These are phyloP conservation scores for Platismatia glauca DNA, from an alignment of 495 filamentous ascomycete species.

Conservation along the genomic window DNA sequence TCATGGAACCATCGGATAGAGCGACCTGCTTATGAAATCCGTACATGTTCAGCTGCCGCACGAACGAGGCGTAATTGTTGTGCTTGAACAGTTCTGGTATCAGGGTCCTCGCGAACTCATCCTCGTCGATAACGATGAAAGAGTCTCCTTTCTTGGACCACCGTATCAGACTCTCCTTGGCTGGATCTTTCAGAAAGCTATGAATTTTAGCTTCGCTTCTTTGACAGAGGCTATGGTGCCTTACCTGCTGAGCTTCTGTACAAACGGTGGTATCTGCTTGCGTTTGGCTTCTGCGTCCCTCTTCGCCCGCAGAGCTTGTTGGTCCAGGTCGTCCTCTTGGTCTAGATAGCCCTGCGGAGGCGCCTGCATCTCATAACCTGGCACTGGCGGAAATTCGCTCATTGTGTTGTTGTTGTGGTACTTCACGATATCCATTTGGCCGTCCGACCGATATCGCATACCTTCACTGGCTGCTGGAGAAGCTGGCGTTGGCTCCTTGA, in stretches of 20 bases:
- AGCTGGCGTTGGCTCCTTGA: conserved; percentile 22
- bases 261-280: conserved; percentile 94
- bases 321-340: conserved; percentile 66
- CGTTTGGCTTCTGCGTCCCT: conserved; percentile 74
- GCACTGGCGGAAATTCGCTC: not conserved
- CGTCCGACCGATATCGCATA: conserved; percentile 43
- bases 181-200: conserved; percentile 79
- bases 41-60: conserved; percentile 98
- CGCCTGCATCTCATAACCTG: conserved; percentile 22
- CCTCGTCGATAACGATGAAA: conserved; percentile 94
- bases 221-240: conserved; percentile 13
- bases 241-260: conserved; percentile 97
- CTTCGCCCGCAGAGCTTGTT: conserved; percentile 66
- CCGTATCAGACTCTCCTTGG: conserved; percentile 87
- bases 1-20: conserved; percentile 93
- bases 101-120: conserved; percentile 95
- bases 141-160: conserved; percentile 96
- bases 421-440: conserved; percentile 46
- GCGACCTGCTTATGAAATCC: conserved; percentile 98
- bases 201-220: not conserved
- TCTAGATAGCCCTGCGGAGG: conserved; percentile 45
- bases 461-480: conserved; percentile 27
- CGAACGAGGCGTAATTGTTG: conserved; percentile 98
- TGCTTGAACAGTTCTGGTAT: conserved; percentile 99
- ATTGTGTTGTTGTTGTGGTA: conserved; percentile 31